Evolutionary conservation across 106 monocot genomes (phyloP).

Genomic region (Triglochin maritima): DNA sequence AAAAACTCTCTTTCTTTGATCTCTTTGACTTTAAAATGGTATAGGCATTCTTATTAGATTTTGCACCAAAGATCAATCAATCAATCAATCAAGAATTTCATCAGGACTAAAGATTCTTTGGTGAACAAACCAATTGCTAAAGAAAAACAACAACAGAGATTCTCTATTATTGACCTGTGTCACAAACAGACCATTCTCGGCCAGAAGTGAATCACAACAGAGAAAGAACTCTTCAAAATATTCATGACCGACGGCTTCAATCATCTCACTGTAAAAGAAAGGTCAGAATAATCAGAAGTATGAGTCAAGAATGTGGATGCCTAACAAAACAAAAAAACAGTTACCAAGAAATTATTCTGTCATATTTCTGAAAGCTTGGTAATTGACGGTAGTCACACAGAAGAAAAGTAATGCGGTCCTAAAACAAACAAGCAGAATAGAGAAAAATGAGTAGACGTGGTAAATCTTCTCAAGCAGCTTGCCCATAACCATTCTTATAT

Average conservation of each 20-base stretch:
- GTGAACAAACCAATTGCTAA: too few relatives aligned
- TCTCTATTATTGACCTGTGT: slow-evolving; percentile 48
- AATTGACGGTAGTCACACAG: slow-evolving; percentile 85
- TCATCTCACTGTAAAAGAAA: slow-evolving; percentile 69
- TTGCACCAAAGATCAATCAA: too few relatives aligned
- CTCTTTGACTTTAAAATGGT: too few relatives aligned
- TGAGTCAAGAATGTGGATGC: background rate
- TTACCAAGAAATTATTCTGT: slow-evolving; percentile 96
- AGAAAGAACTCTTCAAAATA: slow-evolving; percentile 91
- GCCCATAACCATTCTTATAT: background rate
- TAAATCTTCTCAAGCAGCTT: background rate
- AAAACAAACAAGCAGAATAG: slow-evolving; percentile 4
- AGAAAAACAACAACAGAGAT: too few relatives aligned
- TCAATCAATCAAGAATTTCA: too few relatives aligned
- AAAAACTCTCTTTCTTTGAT: too few relatives aligned
- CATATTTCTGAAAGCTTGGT: slow-evolving; percentile 43
- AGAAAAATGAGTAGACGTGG: background rate
- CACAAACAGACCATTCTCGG: slow-evolving; percentile 77
- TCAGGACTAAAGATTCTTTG: too few relatives aligned
- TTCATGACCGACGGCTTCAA: slow-evolving; percentile 94
- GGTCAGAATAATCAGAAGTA: background rate
- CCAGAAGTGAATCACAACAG: slow-evolving; percentile 71
- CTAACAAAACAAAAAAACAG: background rate
- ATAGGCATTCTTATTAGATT: too few relatives aligned
- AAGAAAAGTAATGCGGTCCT: slow-evolving; percentile 69